phyloP scores from a whole-genome alignment of 1,284 basidiomycete genomes.

The Ustilago trichophora region DNA sequence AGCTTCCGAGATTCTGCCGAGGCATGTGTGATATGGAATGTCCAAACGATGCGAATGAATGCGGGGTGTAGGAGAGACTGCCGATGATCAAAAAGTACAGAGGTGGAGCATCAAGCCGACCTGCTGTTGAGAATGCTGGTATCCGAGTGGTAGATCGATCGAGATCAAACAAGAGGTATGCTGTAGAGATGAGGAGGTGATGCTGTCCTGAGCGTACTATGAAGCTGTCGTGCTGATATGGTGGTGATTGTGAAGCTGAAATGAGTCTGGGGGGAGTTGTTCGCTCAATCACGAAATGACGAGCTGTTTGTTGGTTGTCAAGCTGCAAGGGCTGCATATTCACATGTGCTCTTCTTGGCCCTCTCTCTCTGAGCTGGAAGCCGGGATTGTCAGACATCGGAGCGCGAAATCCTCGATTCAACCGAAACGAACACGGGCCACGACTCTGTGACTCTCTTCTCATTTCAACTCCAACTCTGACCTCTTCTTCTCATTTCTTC shows the following conservation, averaged over 20 bases:
- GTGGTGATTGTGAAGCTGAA: neutral
- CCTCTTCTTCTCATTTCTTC: neutral
- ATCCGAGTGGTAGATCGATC: no score
- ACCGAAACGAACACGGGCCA: conserved; percentile 1
- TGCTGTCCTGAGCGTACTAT: no score
- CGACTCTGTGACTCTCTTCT: neutral
- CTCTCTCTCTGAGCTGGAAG: no score
- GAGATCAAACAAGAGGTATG: no score
- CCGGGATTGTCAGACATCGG: neutral
- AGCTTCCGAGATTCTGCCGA: neutral
- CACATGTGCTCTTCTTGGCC: neutral
- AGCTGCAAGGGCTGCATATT: conserved; percentile 13
- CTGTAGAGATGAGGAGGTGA: no score
- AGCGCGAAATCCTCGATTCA: conserved; percentile 1
- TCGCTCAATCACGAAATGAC: no score
- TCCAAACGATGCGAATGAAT: neutral
- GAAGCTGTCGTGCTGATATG: no score
- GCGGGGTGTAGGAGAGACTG: neutral
- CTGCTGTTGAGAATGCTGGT: no score
- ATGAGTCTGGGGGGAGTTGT: no score
- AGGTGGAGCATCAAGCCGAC: neutral
- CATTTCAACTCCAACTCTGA: neutral
- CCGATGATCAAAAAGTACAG: no score
- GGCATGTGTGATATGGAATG: neutral
- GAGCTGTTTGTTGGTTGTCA: no score